Base-by-base conservation (phyloP, 78 protist species). In the Dictyostelium intermedium region DNA sequence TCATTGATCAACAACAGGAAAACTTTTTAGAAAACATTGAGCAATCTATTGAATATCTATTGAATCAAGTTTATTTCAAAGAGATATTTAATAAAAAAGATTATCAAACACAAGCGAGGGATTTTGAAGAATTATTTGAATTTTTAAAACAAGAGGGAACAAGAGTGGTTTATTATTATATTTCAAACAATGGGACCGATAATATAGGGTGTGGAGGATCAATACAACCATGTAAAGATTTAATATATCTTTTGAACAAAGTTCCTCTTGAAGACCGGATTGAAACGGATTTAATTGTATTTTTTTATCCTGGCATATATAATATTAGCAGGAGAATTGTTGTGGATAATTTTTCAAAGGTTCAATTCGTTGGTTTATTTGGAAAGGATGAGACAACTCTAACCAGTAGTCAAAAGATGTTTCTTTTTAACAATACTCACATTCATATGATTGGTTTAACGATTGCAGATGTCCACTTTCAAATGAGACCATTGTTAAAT, bases 381-480 rank as follows among this genome's bases (percentile, higher is more conserved):
- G 79, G 79, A 13, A 72, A 18, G 16, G 35, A 72, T 72, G 16
- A 13, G 4, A 32, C 79, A 13, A 72, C 47, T 0, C 2, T 72
- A 30, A 72, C 79, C 2, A 34, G 27, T 34, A 18, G 14, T 14
- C 37, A 72, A 32, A 72, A 13, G 23, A 72, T 72, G 25, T 72
- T 72, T 72, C 14, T 32, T 5, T 72, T 72, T 72, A 72, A 72
- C 34, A 72, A 72, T 72, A 72, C 79, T 4, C 79, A 72, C 32
- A 34, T 72, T 32, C 79, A 72, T 72, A 72, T 72, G 18, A 34
- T 72, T 34, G 79, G 79, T 72, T 72, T 72, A 34, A 72, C 79
- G 18, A 30, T 72, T 72, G 79, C 47, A 0, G 39, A 72, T 34
- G 45, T 34, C 2, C 10, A 30, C 39, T 34, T 3, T 18, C 23